Evolutionary conservation across 192 early-diverging fungal genomes (phyloP).

Genomic region (Diversispora epigaea): DNA sequence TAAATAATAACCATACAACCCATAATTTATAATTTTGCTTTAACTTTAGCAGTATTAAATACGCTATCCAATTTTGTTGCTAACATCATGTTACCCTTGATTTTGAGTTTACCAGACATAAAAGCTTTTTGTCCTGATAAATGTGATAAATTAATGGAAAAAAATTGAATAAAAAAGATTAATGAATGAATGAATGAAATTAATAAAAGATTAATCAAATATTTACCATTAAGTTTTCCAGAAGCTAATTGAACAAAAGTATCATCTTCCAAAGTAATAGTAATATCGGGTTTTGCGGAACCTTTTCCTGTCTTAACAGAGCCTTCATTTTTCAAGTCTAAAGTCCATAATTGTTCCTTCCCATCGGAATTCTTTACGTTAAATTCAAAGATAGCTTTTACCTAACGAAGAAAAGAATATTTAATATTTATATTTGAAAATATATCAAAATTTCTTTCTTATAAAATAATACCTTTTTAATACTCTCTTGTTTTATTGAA

Average conservation of each 20-base stretch:
- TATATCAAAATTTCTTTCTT: not conserved
- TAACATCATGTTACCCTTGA: constrained; percentile 73
- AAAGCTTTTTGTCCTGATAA: constrained; percentile 78
- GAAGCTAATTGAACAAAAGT: constrained; percentile 80
- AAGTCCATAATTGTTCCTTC: constrained; percentile 73
- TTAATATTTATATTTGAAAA: not conserved
- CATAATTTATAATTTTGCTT: constrained; percentile 49
- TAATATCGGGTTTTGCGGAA: constrained; percentile 69
- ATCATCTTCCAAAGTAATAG: constrained; percentile 67
- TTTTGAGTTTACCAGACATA: constrained; percentile 89
- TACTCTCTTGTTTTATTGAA: not conserved
- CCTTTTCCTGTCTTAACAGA: constrained; percentile 57
- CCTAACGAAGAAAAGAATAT: constrained; percentile 25
- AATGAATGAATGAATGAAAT: not conserved
- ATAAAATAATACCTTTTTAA: not conserved
- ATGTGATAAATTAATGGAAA: not conserved
- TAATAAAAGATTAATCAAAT: not conserved
- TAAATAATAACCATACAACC: too few species aligned
- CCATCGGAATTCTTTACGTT: constrained; percentile 73
- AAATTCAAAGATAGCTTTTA: constrained; percentile 88
- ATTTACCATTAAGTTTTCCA: constrained; percentile 84
- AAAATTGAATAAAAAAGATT: not conserved
- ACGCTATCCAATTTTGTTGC: constrained; percentile 71
- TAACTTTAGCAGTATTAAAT: constrained; percentile 63
- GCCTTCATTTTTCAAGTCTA: constrained; percentile 80